A percentile compares a stretch with the other conserved stretches of the same genome.
Evolutionary conservation across 495 filamentous ascomycete genomes (phyloP).

Genomic region (Neurospora intermedia): DNA sequence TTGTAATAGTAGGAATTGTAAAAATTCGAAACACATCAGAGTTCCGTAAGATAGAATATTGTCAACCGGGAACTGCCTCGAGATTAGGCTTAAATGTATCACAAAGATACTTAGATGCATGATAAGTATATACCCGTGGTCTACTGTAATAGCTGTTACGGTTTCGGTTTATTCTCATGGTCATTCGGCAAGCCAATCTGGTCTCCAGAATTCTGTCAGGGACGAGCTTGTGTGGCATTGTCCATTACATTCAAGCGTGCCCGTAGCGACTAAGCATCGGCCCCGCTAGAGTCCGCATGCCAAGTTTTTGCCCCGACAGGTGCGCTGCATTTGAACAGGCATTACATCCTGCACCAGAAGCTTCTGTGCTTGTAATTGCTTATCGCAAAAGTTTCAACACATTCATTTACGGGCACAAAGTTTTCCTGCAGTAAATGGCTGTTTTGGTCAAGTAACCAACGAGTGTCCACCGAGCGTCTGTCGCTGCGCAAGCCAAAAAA

Average conservation of each 20-base stretch:
- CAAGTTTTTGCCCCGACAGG: neutral
- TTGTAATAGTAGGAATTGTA: too few species aligned
- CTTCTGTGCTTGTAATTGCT: neutral
- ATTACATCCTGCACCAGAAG: neutral
- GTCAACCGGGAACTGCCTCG: too few species aligned
- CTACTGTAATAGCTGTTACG: too few species aligned
- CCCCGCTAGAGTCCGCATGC: neutral
- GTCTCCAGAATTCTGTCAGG: too few species aligned
- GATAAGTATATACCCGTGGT: too few species aligned
- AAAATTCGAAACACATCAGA: too few species aligned
- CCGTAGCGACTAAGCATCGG: neutral
- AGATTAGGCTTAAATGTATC: too few species aligned
- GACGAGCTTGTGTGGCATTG: too few species aligned
- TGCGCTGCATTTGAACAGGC: neutral
- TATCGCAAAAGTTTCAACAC: accelerated
- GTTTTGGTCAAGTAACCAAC: neutral
- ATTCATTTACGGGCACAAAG: neutral
- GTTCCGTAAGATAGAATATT: too few species aligned
- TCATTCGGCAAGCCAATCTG: too few species aligned
- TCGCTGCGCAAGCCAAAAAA: neutral
- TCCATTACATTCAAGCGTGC: neutral
- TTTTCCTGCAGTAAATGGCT: accelerated
- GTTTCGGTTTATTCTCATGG: too few species aligned
- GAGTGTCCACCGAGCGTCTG: neutral
- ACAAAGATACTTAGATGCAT: too few species aligned